Evolutionary conservation across 441 rosid species (phyloP), one percentile per base, ranked within the genome.

Genomic region (Daphne laureola): DNA sequence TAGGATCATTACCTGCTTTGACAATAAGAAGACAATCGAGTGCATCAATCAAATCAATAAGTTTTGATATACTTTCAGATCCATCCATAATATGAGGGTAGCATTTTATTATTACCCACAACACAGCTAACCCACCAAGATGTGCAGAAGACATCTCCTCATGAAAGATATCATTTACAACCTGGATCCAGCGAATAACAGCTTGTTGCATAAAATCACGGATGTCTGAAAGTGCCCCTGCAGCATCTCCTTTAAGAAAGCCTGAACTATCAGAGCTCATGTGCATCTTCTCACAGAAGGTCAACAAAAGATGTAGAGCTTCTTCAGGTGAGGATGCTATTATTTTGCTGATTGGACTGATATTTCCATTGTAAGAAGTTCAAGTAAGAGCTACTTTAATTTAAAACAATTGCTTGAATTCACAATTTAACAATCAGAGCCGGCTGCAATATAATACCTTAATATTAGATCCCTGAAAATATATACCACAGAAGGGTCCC

Each of bases 81-180:
- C 35, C 61, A 59, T 62, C 70, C 46, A 58, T 57, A 35, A 81
- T 55, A 55, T 65, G 57, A 49, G 94, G 90, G 75, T 74, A 86
- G 75, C 95, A 86, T 41, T 70, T 68, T 52, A 84, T 61, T 25
- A 61, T 64, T 71, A 86, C 94, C 95, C 96, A 86, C 31, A 86
- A 68, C 46, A 54, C 47, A 70, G 96, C 82, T 75, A 92, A 53
- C 57, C 66, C 60, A 50, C 67, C 73, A 66, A 74, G 53, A 38
- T 61, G 64, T 57, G 71, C 52, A 64, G 70, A 63, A 40, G 71
- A 68, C 43, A 58, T 35, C 41, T 61, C 64, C 58, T 65, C 69
- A 42, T 12, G 45, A 54, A 54, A 58, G 54, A 76, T 62, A 61
- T 65, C 64, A 63, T 78, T 68, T 57, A 70, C 64, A 61, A 43